Conservation (phyloP, 345 rosid species). For the Populus alba region DNA sequence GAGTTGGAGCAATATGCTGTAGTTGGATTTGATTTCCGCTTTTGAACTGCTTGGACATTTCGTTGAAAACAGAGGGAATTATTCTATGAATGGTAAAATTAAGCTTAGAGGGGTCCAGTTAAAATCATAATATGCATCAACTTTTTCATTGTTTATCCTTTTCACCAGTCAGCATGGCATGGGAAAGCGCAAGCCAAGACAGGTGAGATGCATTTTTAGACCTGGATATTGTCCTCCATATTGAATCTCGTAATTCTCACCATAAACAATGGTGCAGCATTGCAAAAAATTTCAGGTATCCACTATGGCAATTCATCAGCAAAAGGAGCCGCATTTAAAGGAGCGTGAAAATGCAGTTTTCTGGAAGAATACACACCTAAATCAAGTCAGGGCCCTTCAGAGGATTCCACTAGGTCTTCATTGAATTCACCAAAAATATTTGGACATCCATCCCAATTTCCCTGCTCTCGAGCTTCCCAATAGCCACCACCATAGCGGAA, state of each 20-base stretch:
- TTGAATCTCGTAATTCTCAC: neutral
- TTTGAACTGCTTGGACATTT: neutral
- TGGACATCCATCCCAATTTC: conserved; percentile 75
- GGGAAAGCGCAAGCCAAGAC: neutral
- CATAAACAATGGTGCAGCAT: neutral
- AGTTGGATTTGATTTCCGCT: neutral
- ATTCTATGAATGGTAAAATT: neutral
- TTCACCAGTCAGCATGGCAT: neutral
- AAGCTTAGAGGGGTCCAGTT: neutral
- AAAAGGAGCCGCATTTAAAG: neutral
- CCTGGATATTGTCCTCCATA: neutral
- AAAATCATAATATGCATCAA: neutral
- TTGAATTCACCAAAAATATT: conserved; percentile 73
- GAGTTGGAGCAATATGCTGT: neutral
- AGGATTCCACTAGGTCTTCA: conserved; percentile 39
- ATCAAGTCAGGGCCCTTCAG: conserved; percentile 23
- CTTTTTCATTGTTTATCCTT: neutral
- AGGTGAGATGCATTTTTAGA: neutral
- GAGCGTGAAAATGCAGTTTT: neutral
- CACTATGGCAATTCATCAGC: neutral
- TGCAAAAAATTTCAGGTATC: neutral
- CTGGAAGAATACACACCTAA: conserved; percentile 26
- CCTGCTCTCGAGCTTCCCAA: conserved; percentile 75
- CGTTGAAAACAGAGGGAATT: neutral
- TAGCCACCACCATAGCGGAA: conserved; percentile 76